Evolutionary conservation across 495 filamentous ascomycete genomes (phyloP).

Genomic region (Aspergillus taichungensis): DNA sequence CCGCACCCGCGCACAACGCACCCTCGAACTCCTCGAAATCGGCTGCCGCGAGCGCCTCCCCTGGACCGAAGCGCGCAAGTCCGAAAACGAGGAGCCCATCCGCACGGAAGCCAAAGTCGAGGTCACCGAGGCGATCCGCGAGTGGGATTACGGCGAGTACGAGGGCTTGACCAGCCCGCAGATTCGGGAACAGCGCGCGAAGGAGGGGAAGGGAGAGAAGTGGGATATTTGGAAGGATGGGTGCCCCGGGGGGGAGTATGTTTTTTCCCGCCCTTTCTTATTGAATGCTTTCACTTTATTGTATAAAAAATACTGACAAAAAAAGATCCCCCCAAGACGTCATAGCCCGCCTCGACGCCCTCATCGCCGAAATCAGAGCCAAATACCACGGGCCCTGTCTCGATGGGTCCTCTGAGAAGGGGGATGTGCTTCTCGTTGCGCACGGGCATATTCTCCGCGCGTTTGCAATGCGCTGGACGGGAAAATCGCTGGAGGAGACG

Average conservation of each 20-base stretch:
- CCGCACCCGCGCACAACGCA: slow-evolving; percentile 73
- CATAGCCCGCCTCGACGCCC: slow-evolving; percentile 55
- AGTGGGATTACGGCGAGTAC: slow-evolving; percentile 97
- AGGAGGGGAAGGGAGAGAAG: slow-evolving; percentile 21
- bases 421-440: slow-evolving; percentile 60
- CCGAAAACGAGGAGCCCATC: slow-evolving; percentile 28
- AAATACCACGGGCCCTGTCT: slow-evolving; percentile 42
- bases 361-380: slow-evolving; percentile 64
- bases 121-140: slow-evolving; percentile 69
- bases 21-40: slow-evolving; percentile 70
- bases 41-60: slow-evolving; percentile 44
- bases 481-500: slow-evolving; percentile 51
- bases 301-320: too few species aligned
- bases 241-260: slow-evolving; percentile 60
- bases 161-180: slow-evolving; percentile 75
- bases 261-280: slow-evolving; percentile 4
- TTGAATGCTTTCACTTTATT: neutral
- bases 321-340: slow-evolving; percentile 56
- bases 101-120: slow-evolving; percentile 48
- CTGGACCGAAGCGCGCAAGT: slow-evolving; percentile 41
- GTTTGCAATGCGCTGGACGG: slow-evolving; percentile 83
- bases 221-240: slow-evolving; percentile 88
- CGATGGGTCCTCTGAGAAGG: slow-evolving; percentile 34
- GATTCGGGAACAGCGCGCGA: slow-evolving; percentile 50
- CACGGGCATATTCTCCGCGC: slow-evolving; percentile 86